Evolutionary conservation across 306 rosid species (phyloP).

Genomic region (Malus sieversii): DNA sequence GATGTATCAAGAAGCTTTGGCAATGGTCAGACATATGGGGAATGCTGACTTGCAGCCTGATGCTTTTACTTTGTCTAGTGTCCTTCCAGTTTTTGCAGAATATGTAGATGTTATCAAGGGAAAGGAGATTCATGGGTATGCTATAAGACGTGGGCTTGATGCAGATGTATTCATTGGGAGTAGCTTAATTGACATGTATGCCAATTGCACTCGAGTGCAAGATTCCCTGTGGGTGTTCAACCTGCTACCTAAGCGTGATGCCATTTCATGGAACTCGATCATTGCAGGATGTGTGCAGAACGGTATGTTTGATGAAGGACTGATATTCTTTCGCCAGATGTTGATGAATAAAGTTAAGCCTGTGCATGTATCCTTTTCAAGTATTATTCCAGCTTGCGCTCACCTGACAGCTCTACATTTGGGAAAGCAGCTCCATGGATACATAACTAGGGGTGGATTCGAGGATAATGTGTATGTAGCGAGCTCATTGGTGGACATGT

Average conservation of each 20-base stretch:
- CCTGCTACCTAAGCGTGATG: conserved; percentile 38
- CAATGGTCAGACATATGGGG: conserved; percentile 56
- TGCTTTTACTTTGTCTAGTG: conserved; percentile 67
- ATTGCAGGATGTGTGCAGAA: conserved; percentile 89
- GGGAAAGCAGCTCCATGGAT: conserved; percentile 89
- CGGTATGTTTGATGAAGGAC: conserved; percentile 58
- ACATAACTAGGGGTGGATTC: conserved; percentile 43
- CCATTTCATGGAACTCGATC: conserved; percentile 74
- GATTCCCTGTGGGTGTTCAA: conserved; percentile 42
- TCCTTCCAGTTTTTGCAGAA: conserved; percentile 74
- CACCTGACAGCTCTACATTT: conserved; percentile 63
- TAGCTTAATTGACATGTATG: conserved; percentile 84
- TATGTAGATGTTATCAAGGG: conserved; percentile 54
- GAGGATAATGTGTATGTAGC: conserved; percentile 57
- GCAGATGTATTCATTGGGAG: conserved; percentile 67
- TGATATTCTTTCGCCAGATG: conserved; percentile 52
- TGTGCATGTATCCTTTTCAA: conserved; percentile 56
- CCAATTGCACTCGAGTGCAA: conserved; percentile 53
- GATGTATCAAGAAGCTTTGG: conserved; percentile 43
- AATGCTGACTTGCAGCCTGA: conserved; percentile 49
- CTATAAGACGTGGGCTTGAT: conserved; percentile 57
- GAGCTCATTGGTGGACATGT: conserved; percentile 79
- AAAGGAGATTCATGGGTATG: conserved; percentile 74
- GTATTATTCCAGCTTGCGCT: conserved; percentile 86
- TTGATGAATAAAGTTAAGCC: conserved; percentile 51